Evolutionary conservation across 768 basidiomycete genomes (phyloP), one percentile per base, ranked within the genome.

Genomic region (Boletus sp.): DNA sequence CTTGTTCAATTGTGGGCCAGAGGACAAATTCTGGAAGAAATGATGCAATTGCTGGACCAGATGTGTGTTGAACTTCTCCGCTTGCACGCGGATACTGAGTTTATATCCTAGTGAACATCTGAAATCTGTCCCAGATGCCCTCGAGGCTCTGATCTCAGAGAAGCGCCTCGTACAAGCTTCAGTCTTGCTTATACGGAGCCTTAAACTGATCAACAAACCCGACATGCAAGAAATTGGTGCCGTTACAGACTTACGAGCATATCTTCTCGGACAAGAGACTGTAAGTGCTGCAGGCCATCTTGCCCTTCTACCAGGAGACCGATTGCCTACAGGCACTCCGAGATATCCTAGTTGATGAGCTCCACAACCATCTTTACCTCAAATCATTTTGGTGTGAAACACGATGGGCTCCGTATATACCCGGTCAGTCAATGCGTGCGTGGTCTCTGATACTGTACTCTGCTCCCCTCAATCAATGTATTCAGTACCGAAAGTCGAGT

Each of bases 191-290:
- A 84, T 97, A 34, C 79, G 89, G 47, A 93, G 90, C 64, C 73
- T 97, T 45, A 98, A 96, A 71, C 82, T 87, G 30, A 94, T 96
- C 60, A 93, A 90, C 68, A 93, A 90, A 63, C 76, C 85, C 8
- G 97, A 98, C 60, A 90, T 98, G 87, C 75, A 87, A 54, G 96
- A 98, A 66, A 88, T 99, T 55, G 95, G 95, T n/a, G 97, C 96
- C 5, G 77, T 98, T 32, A 76, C 90, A 11, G 97, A 99, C 70
- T 70, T 99, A 44, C 78, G 93, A 53, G 81, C 80, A 59, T 98
- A 98, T 74, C 79, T 98, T 25, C 72, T 78, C 30, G 78, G 83
- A 13, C 97, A 99, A 72, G 95, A 98, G 78, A 83, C 80, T 52
- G 96, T 93, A 57, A 41, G 85, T 80, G 55, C 10, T 27, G 11